phyloP scores from a whole-genome alignment of 1,139 yeast species.

The Candida dubliniensis region DNA sequence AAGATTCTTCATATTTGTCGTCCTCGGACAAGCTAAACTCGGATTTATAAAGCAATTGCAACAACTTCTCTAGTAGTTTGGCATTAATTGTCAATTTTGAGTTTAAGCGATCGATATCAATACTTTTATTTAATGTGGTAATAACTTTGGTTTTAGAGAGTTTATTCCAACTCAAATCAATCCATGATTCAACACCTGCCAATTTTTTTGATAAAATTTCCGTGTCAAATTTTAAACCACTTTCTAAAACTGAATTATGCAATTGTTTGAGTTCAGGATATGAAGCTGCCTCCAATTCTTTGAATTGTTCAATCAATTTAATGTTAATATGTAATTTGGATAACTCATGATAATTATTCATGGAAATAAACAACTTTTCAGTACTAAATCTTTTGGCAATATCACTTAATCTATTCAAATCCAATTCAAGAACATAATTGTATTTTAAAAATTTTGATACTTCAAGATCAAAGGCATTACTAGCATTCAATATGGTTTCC shows the following conservation, averaged over 20 bases:
- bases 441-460: slow-evolving; percentile 28
- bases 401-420: slow-evolving; percentile 22
- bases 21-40: slow-evolving; percentile 38
- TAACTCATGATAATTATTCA: slow-evolving; percentile 27
- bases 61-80: slow-evolving; percentile 27
- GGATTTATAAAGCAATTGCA: slow-evolving; percentile 31
- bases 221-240: slow-evolving; percentile 27
- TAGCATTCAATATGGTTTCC: slow-evolving; percentile 27
- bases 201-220: slow-evolving; percentile 23
- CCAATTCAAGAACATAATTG: slow-evolving; percentile 26
- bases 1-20: slow-evolving; percentile 37
- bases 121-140: slow-evolving; percentile 25
- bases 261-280: slow-evolving; percentile 28
- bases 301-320: slow-evolving; percentile 23
- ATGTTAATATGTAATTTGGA: slow-evolving; percentile 28
- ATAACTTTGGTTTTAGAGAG: slow-evolving; percentile 33
- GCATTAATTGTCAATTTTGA: slow-evolving; percentile 22
- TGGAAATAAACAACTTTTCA: slow-evolving; percentile 28
- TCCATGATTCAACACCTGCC: slow-evolving; percentile 44
- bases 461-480: slow-evolving; percentile 30
- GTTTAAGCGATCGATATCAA: slow-evolving; percentile 18
- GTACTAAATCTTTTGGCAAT: slow-evolving; percentile 26
- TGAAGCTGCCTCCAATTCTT: slow-evolving; percentile 16
- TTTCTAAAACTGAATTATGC: slow-evolving; percentile 23
- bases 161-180: slow-evolving; percentile 20